phyloP scores from a whole-genome alignment of 257 asterid species.

The Ilex asprella region DNA sequence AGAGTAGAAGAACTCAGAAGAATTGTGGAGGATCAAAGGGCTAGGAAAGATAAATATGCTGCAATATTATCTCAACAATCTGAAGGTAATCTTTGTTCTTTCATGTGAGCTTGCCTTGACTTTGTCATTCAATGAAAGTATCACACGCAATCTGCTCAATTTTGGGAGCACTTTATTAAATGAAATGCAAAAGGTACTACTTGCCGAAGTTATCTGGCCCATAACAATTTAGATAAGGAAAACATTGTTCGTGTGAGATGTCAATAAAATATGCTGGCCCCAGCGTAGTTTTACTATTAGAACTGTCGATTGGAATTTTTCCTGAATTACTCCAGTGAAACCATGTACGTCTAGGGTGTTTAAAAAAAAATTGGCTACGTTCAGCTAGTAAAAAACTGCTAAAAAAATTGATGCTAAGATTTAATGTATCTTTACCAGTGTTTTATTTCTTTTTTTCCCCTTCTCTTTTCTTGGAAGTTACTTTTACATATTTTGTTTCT shows the following conservation, averaged over 20 bases:
- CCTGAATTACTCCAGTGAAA: too few relatives aligned
- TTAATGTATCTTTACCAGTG: too few relatives aligned
- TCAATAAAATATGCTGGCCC: too few relatives aligned
- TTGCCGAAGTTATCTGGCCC: not conserved
- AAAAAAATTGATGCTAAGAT: too few relatives aligned
- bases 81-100: conserved; percentile 45
- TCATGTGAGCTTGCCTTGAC: conserved; percentile 7
- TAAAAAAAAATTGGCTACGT: too few relatives aligned
- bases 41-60: conserved; percentile 67
- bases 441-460: not conserved
- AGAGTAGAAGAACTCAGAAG: conserved; percentile 57
- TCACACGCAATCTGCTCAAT: not conserved
- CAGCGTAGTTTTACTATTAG: too few relatives aligned
- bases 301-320: not conserved
- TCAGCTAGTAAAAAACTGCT: too few relatives aligned
- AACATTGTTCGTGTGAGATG: too few relatives aligned
- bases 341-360: too few relatives aligned
- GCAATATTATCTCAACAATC: conserved; percentile 68
- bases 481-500: not conserved
- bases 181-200: conserved; percentile 10
- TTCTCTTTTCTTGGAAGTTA: not conserved
- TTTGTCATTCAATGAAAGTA: conserved; percentile 6
- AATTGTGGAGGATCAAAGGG: conserved; percentile 53
- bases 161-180: too few relatives aligned
- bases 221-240: too few relatives aligned